Evolutionary conservation across 1,284 basidiomycete species (phyloP).

Genomic region (Leccinum subrobustum): DNA sequence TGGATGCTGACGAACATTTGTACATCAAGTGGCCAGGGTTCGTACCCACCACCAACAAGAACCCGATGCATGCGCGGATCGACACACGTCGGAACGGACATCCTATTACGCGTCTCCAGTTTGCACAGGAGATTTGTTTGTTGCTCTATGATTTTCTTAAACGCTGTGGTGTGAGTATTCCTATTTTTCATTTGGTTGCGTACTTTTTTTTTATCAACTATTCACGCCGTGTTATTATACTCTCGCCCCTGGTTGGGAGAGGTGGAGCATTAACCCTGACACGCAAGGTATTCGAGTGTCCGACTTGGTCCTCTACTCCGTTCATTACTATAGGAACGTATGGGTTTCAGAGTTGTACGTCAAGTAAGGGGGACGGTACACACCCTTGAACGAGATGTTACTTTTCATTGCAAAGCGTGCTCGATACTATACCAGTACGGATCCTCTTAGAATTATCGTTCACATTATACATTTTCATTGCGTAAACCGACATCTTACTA

Average conservation of each 20-base stretch:
- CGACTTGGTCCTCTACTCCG: conserved; percentile 15
- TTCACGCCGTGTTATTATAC: background rate
- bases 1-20: background rate
- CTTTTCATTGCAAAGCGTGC: background rate
- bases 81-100: background rate
- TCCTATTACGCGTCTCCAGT: conserved; percentile 13
- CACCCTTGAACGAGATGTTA: background rate
- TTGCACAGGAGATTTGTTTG: conserved; percentile 11
- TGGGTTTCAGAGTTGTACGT: conserved; percentile 25
- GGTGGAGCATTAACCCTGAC: conserved; percentile 11
- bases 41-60: background rate
- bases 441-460: background rate
- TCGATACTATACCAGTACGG: background rate
- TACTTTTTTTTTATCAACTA: background rate
- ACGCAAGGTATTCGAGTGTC: conserved; percentile 6
- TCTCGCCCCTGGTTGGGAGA: conserved; percentile 8
- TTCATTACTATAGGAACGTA: conserved; percentile 19
- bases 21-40: conserved; percentile 21
- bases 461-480: background rate
- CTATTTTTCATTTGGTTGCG: background rate
- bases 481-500: background rate
- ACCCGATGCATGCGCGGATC: conserved; percentile 7
- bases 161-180: conserved; percentile 3
- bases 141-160: conserved; percentile 6
- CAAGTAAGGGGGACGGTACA: background rate